phyloP scores from a whole-genome alignment of 768 basidiomycete species.

The Epithele typhae region DNA sequence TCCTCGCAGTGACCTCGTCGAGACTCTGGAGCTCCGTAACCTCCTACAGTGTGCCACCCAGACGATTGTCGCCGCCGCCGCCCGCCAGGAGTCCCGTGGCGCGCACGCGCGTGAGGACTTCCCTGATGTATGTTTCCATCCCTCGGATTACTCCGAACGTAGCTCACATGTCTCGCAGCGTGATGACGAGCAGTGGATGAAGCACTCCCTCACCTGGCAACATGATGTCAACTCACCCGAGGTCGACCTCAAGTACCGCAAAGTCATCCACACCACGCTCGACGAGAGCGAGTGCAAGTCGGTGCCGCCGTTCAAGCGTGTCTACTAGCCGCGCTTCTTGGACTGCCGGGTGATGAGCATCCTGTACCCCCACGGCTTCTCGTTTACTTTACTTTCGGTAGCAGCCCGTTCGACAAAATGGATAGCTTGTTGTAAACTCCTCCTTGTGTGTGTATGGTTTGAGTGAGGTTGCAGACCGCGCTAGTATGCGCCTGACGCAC shows the following conservation, averaged over 20 bases:
- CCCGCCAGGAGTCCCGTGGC: slow-evolving; percentile 96
- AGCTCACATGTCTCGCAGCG: slow-evolving; percentile 64
- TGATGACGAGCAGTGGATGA: slow-evolving; percentile 94
- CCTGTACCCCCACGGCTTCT: too few relatives aligned
- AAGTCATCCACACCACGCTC: slow-evolving; percentile 79
- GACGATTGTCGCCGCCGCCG: slow-evolving; percentile 89
- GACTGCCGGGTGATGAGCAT: too few relatives aligned
- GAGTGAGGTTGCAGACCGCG: too few relatives aligned
- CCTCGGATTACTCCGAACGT: too few relatives aligned
- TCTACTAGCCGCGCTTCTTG: slow-evolving; percentile 49
- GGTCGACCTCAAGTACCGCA: slow-evolving; percentile 86
- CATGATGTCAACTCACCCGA: slow-evolving; percentile 69
- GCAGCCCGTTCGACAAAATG: too few relatives aligned
- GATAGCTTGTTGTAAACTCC: too few relatives aligned
- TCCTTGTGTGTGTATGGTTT: neutral
- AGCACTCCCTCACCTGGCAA: slow-evolving; percentile 94
- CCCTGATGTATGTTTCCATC: slow-evolving; percentile 63
- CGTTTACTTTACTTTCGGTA: too few relatives aligned
- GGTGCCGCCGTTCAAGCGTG: slow-evolving; percentile 97
- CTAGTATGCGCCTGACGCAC: too few relatives aligned
- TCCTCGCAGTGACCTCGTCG: slow-evolving; percentile 79
- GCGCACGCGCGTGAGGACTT: slow-evolving; percentile 98
- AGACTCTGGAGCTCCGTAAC: slow-evolving; percentile 96
- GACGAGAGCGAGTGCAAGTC: slow-evolving; percentile 97
- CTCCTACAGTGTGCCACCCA: slow-evolving; percentile 93